These are phyloP conservation scores for Aspergillus sp. DNA, from an alignment of 2,329 filamentous ascomycete genomes.

Conservation along the genomic window DNA sequence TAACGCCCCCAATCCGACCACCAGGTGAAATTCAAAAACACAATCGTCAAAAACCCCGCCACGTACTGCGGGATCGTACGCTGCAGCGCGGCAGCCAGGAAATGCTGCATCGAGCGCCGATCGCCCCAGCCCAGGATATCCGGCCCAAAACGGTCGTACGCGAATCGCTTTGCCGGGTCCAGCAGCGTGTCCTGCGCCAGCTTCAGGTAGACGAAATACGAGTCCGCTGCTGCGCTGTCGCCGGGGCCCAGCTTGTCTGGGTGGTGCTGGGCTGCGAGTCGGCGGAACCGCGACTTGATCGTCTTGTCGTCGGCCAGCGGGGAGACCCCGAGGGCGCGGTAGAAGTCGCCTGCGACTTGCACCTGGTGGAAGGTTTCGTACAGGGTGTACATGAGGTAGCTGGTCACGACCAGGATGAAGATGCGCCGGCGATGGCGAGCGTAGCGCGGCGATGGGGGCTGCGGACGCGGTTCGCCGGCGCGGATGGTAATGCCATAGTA, in stretches of 20 bases:
- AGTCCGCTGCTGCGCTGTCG: slow-evolving; percentile 26
- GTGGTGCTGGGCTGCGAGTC: slow-evolving; percentile 60
- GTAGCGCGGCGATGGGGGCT: slow-evolving; percentile 56
- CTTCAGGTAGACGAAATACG: slow-evolving; percentile 73
- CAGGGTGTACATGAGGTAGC: slow-evolving; percentile 84
- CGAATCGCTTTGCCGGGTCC: slow-evolving; percentile 69
- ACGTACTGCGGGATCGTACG: slow-evolving; percentile 31
- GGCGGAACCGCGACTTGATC: slow-evolving; percentile 76
- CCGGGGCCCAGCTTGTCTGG: slow-evolving; percentile 64
- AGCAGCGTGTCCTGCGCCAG: slow-evolving; percentile 70
- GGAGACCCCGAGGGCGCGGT: slow-evolving; percentile 63
- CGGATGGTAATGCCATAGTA: slow-evolving; percentile 86
- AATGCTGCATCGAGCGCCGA: slow-evolving; percentile 58
- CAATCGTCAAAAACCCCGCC: slow-evolving; percentile 25
- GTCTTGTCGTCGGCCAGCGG: slow-evolving; percentile 61
- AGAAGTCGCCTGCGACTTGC: slow-evolving; percentile 63
- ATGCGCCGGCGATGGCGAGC: slow-evolving; percentile 69
- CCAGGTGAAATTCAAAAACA: slow-evolving; percentile 32
- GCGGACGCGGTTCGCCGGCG: slow-evolving; percentile 73
- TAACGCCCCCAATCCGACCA: slow-evolving; percentile 37
- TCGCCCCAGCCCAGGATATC: slow-evolving; percentile 54
- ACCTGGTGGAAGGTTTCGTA: slow-evolving; percentile 84
- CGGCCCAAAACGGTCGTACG: slow-evolving; percentile 82
- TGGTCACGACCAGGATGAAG: slow-evolving; percentile 68
- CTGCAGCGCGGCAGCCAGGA: slow-evolving; percentile 56